Evolutionary conservation across 129 eudicot species (phyloP), one percentile per base, ranked within the genome.

Genomic region (Oenanthe sinensis): DNA sequence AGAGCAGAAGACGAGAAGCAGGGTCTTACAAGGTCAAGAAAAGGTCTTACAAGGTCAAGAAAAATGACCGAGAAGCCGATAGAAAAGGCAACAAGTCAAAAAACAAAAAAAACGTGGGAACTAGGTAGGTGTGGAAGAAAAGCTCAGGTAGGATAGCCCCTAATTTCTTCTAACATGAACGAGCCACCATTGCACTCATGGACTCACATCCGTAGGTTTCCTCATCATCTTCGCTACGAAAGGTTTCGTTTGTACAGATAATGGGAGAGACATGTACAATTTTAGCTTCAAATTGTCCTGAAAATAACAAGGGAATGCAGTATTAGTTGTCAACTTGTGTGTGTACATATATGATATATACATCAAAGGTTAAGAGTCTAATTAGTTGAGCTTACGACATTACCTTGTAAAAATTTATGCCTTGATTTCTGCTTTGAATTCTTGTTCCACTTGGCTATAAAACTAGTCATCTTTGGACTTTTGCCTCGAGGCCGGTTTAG

Each of bases 21-120:
- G 90, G 92, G 96, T 93, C 98, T 93, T 90, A 93, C 96, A 90
- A 93, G 96, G 96, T 88, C 92, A 93, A 93, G 98, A 93, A 93
- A 90, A 93, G 96, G 96, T 86, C 98, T 93, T 93, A 90, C 96
- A 93, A 93, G 98, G 98, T 93, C 98, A 93, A 93, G 98, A 93
- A 93, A 49, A 83, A 19, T 40, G 14, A 39, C 36, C 11, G 5
- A 17, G 17, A 58, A 44, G 50, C 33, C 81, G 42, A 79, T 44
- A 40, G 8, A 83, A 88, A 90, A 87, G 88, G 85, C 88, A 87
- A 90, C 89, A 88, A 90, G 88, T 90, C 88, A 89, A 87, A 89
- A 77, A 77, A 80, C 20, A 12, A 79, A 70, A 78, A 62, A 8
- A 49, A 44, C 54, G 71, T 46, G 24, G 55, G 69, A 72, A n/a